phyloP scores from a whole-genome alignment of 306 rosid species.

The Cicer cuneatum region DNA sequence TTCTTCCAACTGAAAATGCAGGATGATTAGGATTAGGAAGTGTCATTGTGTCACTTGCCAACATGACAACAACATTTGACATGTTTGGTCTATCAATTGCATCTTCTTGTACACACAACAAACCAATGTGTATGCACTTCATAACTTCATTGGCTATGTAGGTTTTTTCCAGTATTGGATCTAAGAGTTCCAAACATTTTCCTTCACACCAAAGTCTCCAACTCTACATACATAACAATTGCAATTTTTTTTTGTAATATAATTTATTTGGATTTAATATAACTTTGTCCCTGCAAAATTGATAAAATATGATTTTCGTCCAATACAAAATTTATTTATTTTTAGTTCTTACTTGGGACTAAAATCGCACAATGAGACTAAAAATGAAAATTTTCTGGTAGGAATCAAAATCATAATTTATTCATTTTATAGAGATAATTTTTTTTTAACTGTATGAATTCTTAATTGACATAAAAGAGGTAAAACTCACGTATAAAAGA shows the following conservation, averaged over 20 bases:
- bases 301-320: not conserved
- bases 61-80: constrained; percentile 53
- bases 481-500: constrained; percentile 43
- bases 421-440: not conserved
- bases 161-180: constrained; percentile 48
- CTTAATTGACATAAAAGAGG: not conserved
- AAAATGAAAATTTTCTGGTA: not conserved
- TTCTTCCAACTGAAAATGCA: constrained; percentile 50
- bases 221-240: constrained; percentile 45
- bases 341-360: not conserved
- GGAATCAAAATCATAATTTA: not conserved
- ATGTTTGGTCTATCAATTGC: constrained; percentile 60
- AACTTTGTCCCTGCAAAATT: not conserved
- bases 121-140: constrained; percentile 57
- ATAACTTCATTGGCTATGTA: constrained; percentile 36
- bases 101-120: constrained; percentile 65
- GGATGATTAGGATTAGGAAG: constrained; percentile 60
- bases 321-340: not conserved
- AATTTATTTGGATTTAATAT: not conserved
- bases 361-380: not conserved
- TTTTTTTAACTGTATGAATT: not conserved
- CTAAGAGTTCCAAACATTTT: constrained; percentile 50
- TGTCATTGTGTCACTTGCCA: constrained; percentile 47
- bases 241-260: not conserved
- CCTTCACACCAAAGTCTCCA: constrained; percentile 65